Base-by-base conservation (phyloP, 257 asterid genomes). In the Asclepias syriaca region DNA sequence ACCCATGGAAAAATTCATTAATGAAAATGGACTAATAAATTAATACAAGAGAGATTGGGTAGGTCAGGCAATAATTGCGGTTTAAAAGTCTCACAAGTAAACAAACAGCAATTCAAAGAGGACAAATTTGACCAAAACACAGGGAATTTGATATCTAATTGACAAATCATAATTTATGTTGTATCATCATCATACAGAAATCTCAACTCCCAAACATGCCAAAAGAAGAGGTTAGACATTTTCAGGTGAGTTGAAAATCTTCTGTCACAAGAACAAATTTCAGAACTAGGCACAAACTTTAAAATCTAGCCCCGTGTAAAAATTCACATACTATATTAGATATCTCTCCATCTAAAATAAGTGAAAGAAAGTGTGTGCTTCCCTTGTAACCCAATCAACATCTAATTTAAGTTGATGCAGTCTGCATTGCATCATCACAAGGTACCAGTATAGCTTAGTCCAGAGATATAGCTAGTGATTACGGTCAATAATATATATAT, bases 1-100 rank as follows among this genome's bases (percentile, higher is more conserved):
- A 85, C 74, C 72, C 68, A 82, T 63, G 78, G 18, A 85, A 81
- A 57, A 71, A 76, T 69, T 63, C 22, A n/a, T 63, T 13, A 48
- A 32, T 61, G 43, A 12, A n/a, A 53, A 21, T 15, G 54, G 45
- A 43, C 45, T 22, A 14, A 27, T 43, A 24, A 67, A 29, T 48
- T 14, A 32, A 43, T 46, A 46, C 40, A 46, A 66, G 58, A 29
- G 56, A 11, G 39, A 43, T 57, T 32, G 2, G 13, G 57, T 12
- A 22, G 40, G 40, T 16, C 60, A 58, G 6, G 19, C 21, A 48
- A 27, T 22, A 70, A 51, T 34, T 22, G 66, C 39, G 39, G 39
- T 15, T 13, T 43, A 67, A 19, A 65, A 65, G n/a, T 18, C n/a
- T 22, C 55, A 51, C 29, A 64, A 46, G 45, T 24, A 58, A 58